A percentile compares a stretch with the other conserved stretches of the same genome.
phyloP scores from a whole-genome alignment of 202 grass and related monocot genomes.

The Zizania palustris region DNA sequence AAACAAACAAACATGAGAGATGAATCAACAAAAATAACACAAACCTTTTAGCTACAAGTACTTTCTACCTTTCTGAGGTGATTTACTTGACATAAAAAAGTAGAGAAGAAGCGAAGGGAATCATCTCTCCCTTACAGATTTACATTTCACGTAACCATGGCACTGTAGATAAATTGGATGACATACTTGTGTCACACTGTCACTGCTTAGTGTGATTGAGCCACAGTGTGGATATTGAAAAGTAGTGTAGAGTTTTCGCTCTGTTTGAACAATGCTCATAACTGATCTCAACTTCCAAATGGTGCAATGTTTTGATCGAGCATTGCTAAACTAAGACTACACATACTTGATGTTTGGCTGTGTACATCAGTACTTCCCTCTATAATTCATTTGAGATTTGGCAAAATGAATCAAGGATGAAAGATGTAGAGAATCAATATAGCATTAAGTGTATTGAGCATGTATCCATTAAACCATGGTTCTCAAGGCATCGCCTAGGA shows the following conservation, averaged over 20 bases:
- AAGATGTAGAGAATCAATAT: not conserved
- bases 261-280: not conserved
- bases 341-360: conserved; percentile 15
- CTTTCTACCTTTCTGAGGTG: not conserved
- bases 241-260: not conserved
- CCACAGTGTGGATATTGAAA: not conserved
- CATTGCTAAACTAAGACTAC: not conserved
- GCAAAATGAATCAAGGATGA: not conserved
- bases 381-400: not conserved
- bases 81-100: not conserved
- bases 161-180: not conserved
- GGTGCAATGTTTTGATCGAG: not conserved
- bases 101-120: not conserved
- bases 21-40: not conserved
- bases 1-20: not conserved
- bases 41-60: not conserved
- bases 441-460: not conserved
- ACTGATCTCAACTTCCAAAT: conserved; percentile 15
- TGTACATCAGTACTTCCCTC: not conserved
- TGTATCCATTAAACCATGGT: not conserved
- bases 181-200: not conserved
- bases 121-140: not conserved
- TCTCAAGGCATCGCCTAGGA: no score
- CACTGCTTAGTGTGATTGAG: not conserved
- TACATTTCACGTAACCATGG: not conserved